Evolutionary conservation across 2,329 filamentous ascomycete species (phyloP), one percentile per base, ranked within the genome.

Genomic region (Ophiocordyceps sinensis): DNA sequence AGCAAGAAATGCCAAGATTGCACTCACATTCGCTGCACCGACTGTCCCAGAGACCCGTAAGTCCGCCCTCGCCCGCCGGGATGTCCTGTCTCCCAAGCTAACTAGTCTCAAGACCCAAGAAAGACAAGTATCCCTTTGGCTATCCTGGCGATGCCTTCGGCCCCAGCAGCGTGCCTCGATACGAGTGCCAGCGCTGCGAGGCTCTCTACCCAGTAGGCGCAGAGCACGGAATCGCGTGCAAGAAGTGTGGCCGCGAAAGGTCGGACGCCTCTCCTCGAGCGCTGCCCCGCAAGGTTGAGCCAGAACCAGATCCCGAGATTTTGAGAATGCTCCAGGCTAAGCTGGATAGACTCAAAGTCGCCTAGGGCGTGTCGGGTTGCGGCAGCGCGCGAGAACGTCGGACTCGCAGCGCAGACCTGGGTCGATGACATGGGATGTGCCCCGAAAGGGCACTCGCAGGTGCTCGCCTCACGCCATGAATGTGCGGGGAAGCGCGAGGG

Each of bases 1-100:
- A 66, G 61, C 44, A 85, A 79, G 63, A 73, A 55, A 1, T 94
- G 87, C 57, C 60, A 67, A 8, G 68, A 67, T 32, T 94, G 87
- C 59, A 64, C 68, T 26, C 87, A 94, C 58, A 58, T 70, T 40
- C 78, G 85, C 41, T 94, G 86, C 65, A 84, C 77, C 32, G 81
- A 81, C 54, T 93, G 86, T 58, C 85, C 84, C 26, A 71, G 85
- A 51, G 79, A 86, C 53, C 85, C 85, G 71, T 86, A 73, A 58
- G 82, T 77, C n/a, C n/a, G 17, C 13, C 10, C 9, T 14, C 32
- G 30, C 12, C 30, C 30, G 13, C 17, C 9, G 32, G 14, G 32
- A 15, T 3, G n/a, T 41, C 31, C 42, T 29, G 19, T 19, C 19
- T 4, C 19, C 19, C 19, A 19, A 19, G 17, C 44, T 44, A 28